Evolutionary conservation across 768 basidiomycete species (phyloP), one percentile per base, ranked within the genome.

Genomic region (Russula sp.): DNA sequence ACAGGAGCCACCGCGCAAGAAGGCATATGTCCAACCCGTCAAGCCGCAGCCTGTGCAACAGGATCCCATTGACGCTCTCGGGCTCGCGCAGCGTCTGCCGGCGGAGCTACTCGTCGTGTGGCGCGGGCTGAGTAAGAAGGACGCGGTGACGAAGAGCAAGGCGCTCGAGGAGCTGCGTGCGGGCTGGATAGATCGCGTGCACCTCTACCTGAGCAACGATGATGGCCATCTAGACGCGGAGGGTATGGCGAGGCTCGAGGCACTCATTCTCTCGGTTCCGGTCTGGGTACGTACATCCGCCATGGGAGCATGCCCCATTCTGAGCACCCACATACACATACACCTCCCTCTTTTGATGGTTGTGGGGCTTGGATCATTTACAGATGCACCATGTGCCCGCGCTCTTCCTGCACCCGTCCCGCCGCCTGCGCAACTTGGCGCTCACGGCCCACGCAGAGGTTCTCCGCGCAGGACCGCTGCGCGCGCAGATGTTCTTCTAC

Each of bases 381-480:
- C 34, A 96, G 94, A 75, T 93, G 38, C 90, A 97, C 72, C 93
- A 96, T 73, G 74, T 89, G n/a, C 85, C 94, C 0, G 78, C 87
- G 0, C 78, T 97, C 16, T 83, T 93, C 56, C 76, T 90, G 36
- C 90, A 95, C 65, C 83, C 91, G 0, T 86, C 88, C 9, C 83
- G 92, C 38, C 84, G 90, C 45, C 77, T 94, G 50, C 87, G 86
- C 10, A 71, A 78, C 34, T 79, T 83, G 5, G 79, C 84, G 34
- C 83, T 81, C 43, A 77, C 76, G 0, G 70, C 89, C 2, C 91
- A 96, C 65, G 68, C 79, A 0, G 79, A 83, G 7, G 74, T 97
- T 13, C 78, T 95, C 2, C 78, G 79, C 3, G 78, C 88, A 3
- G 71, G 80, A 0, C 59, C 74, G 32, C 71, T 83, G 45, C 73